These are phyloP conservation scores for Flaveria linearis DNA, from an alignment of 129 eudicot genomes.

Conservation along the genomic window DNA sequence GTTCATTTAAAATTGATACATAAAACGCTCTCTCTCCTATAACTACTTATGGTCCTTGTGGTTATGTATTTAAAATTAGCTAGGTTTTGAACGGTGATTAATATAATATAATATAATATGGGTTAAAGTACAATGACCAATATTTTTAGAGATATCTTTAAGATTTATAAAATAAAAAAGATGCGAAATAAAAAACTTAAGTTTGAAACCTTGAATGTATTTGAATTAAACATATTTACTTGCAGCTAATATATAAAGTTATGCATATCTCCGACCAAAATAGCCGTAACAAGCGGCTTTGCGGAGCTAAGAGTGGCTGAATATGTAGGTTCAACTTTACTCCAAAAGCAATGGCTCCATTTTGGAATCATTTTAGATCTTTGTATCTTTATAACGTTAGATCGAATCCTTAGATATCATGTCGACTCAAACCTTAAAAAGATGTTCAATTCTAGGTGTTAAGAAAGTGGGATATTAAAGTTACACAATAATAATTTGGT, in stretches of 20 bases:
- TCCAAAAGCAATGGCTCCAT: constrained; percentile 30
- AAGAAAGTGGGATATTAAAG: background rate
- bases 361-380: background rate
- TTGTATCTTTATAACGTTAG: background rate
- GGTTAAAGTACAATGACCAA: background rate
- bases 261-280: constrained; percentile 13
- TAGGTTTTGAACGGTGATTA: background rate
- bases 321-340: constrained; percentile 28
- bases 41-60: too few relatives aligned
- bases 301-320: constrained; percentile 22
- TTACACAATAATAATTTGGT: background rate
- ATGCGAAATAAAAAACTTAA: background rate
- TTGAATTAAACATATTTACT: background rate
- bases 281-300: constrained; percentile 36
- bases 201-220: constrained; percentile 3
- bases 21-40: too few relatives aligned
- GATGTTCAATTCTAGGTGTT: constrained; percentile 2
- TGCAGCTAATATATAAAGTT: constrained; percentile 9
- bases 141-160: background rate
- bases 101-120: background rate
- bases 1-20: too few relatives aligned
- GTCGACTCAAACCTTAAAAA: constrained; percentile 18
- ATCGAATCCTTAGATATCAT: background rate
- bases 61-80: background rate
- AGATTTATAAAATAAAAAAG: background rate